Evolutionary conservation across 352 stramenopile species (phyloP), one percentile per base, ranked within the genome.

Genomic region (Globisporangium cederbergense): DNA sequence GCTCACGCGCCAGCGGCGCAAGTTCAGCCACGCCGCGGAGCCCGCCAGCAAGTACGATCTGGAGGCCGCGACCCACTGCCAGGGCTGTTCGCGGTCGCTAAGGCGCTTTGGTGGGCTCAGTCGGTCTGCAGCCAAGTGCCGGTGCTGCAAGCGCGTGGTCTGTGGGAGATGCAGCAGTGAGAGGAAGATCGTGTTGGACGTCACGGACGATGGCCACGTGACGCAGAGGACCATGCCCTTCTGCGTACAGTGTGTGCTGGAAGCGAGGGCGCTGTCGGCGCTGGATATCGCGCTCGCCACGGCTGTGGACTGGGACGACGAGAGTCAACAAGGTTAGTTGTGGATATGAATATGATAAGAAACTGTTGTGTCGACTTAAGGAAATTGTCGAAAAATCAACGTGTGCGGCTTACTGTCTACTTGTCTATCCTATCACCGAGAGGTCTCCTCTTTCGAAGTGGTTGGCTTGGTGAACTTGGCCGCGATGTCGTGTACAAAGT

Each of bases 401-500:
- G 16, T 25, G 20, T 30, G 11, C 11, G 34, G 34, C 34, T 40
- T 6, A 9, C 32, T 38, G 34, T 7, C 34, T 40, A 40, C 8
- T 10, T 52, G 13, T 30, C 5, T 25, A 25, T 25, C 22, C 1
- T 52, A 49, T 34, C 22, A 60, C n/a, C 36, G 16, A 4, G n/a
- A 60, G 36, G 11, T 49, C 36, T 60, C 42, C 45, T 76, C 25
- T 59, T 40, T 10, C 8, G 67, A 11, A 62, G 69, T 1, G 66
- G 43, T 2, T 49, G 76, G 6, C 63, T 75, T 32, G n/a, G 25
- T 28, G 47, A 58, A 49, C 52, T 47, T 40, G 7, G 66, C 65
- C 0, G 76, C 77, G 18, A 95, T 57, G 28, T 79, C 74, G 36
- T 90, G 81, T 25, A 88, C 81, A 60, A 92, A 90, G 61, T 89